Evolutionary conservation across 2,329 filamentous ascomycete genomes (phyloP).

Genomic region (Microdochium trichocladiopsis): DNA sequence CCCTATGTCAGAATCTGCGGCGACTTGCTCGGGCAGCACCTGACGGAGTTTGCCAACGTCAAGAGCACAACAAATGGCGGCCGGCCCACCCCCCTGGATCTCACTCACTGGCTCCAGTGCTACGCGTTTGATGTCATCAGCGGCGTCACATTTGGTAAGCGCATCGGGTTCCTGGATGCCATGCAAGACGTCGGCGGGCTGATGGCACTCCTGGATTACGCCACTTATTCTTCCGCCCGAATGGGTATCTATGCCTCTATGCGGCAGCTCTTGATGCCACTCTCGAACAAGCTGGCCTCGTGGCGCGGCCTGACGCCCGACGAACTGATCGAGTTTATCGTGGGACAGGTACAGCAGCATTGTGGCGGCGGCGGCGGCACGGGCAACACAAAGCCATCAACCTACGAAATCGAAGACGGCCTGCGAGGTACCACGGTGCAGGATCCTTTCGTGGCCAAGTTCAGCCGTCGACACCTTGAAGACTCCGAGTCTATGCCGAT

Average conservation of each 20-base stretch:
- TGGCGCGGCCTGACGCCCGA: not conserved
- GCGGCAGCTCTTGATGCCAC: not conserved
- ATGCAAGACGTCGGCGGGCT: conserved; percentile 10
- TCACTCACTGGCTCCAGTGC: conserved; percentile 8
- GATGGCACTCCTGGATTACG: conserved; percentile 10
- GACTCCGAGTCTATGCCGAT: conserved; percentile 19
- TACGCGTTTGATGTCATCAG: conserved; percentile 18
- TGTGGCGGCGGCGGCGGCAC: not conserved
- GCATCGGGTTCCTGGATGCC: conserved; percentile 15
- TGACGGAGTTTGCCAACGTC: not conserved
- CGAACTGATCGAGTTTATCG: not conserved
- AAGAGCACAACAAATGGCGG: not conserved
- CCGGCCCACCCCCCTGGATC: conserved; percentile 15
- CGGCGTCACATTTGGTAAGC: conserved; percentile 10
- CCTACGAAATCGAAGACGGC: not conserved
- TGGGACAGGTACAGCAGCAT: not conserved
- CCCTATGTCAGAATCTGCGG: not conserved
- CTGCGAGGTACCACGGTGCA: not conserved
- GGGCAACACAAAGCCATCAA: not conserved
- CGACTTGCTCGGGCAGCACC: not conserved
- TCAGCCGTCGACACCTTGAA: conserved; percentile 8
- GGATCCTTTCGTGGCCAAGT: conserved; percentile 11
- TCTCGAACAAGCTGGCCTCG: not conserved
- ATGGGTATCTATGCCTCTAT: conserved; percentile 7
- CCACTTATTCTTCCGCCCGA: conserved; percentile 6